These are phyloP conservation scores for Erigeron philadelphicus DNA, from an alignment of 140 eudicot species.

Conservation along the genomic window DNA sequence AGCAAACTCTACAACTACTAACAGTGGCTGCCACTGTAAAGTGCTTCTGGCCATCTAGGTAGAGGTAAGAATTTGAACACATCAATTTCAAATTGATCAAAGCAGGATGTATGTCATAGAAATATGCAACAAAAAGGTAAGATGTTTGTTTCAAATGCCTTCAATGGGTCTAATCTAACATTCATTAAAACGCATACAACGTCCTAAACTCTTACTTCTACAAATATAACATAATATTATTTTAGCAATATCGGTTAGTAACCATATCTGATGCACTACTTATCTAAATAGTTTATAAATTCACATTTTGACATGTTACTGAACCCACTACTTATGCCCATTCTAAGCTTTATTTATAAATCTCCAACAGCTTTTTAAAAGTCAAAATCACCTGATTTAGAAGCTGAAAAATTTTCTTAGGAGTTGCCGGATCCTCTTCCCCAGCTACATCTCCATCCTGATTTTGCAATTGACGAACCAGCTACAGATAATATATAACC, in stretches of 20 bases:
- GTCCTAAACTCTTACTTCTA: too few species aligned
- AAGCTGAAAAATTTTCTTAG: slow-evolving; percentile 81
- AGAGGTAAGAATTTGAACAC: too few species aligned
- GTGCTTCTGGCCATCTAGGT: background rate
- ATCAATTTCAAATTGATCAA: too few species aligned
- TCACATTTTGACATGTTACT: background rate
- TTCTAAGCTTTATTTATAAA: background rate
- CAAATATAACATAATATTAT: too few species aligned
- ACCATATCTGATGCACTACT: too few species aligned
- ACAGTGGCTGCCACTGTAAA: background rate
- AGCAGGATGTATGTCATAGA: too few species aligned
- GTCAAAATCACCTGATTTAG: slow-evolving; percentile 59
- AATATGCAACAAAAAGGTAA: too few species aligned
- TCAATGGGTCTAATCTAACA: too few species aligned
- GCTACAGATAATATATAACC: slow-evolving; percentile 36
- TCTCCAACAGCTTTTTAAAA: background rate
- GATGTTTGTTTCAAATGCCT: too few species aligned
- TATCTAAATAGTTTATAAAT: too few species aligned
- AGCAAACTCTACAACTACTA: background rate
- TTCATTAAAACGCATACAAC: too few species aligned
- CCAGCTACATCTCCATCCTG: slow-evolving; percentile 82
- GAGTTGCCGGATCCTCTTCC: slow-evolving; percentile 84
- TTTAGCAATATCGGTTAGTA: too few species aligned
- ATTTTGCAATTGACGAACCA: slow-evolving; percentile 68
- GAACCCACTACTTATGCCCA: background rate